Evolutionary conservation across 768 basidiomycete genomes (phyloP), one percentile per base, ranked within the genome.

Genomic region (Chalciporus piperatus): DNA sequence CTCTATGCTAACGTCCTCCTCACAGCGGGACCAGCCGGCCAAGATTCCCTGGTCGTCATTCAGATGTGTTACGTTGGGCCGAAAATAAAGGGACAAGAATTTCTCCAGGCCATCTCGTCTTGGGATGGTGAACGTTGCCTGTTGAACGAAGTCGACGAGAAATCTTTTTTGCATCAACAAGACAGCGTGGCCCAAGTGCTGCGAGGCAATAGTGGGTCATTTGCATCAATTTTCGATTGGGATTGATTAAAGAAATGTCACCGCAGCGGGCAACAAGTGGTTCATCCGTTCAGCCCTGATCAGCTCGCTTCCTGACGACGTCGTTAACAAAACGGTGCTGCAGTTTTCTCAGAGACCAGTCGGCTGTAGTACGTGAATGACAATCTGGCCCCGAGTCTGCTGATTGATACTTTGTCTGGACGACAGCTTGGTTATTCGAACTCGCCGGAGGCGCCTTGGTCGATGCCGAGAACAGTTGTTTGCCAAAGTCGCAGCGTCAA

Each of bases 51-150:
- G 40, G 81, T 93, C 52, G 89, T 95, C 33, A 83, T 97, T 45
- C 94, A 97, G 66, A 87, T 96, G 72, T 97, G 94, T 70, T 96
- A 86, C 65, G 69, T 91, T 39, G 94, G 94, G 0, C 75, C 84
- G 0, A 80, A 82, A 57, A 82, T 87, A 53, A 81, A 85, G 57
- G 84, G 83, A 0, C 81, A 84, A 3, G 84, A 85, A 63, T 90
- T 90, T 57, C 83, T 90, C 47, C 81, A 93, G 51, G 80, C 85
- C n/a, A 85, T 96, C 57, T 84, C 85, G 6, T 85, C 86, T 28
- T 97, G 94, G 94, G 85, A 89, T 41, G 92, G 92, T 43, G 94
- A 91, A 61, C 73, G 77, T 39, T 93, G 90, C 60, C 68, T 95
- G 47, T 75, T 97, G 45, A 93, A 94, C 59, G 94, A 96, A 67